phyloP scores from a whole-genome alignment of 371 early-diverging fungal species.

The Umbelopsis sp. region DNA sequence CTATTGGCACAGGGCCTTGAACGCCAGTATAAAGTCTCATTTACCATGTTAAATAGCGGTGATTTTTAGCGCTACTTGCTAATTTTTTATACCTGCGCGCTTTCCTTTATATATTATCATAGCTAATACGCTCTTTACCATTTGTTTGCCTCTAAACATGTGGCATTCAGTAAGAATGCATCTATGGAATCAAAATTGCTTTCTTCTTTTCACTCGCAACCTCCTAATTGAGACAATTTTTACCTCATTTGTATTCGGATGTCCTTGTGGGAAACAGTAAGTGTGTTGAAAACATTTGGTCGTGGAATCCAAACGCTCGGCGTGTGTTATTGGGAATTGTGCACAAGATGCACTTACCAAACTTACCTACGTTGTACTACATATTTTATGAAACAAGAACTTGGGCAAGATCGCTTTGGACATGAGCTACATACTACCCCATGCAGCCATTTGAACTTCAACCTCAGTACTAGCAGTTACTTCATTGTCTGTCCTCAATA shows the following conservation, averaged over 20 bases:
- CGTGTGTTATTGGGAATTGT: neutral
- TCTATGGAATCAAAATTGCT: neutral
- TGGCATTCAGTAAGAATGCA: neutral
- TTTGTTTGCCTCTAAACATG: neutral
- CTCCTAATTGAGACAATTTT: neutral
- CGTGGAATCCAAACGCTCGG: neutral
- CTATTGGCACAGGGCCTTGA: neutral
- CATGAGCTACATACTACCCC: too few species aligned
- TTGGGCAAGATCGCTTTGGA: too few species aligned
- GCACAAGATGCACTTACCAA: neutral
- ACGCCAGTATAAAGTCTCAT: too few species aligned
- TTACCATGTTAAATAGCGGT: too few species aligned
- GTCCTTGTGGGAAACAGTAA: neutral
- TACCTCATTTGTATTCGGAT: neutral
- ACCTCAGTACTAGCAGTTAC: too few species aligned
- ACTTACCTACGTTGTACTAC: too few species aligned
- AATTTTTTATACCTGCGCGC: too few species aligned
- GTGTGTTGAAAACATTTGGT: neutral
- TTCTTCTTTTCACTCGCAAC: neutral
- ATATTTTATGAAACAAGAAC: too few species aligned
- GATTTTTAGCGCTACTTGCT: too few species aligned
- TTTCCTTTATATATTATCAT: too few species aligned
- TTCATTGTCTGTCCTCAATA: too few species aligned
- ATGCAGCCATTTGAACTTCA: too few species aligned
- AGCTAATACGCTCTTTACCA: neutral